Conservation (phyloP, 192 early-diverging fungal species). For the Backusella australiensis region DNA sequence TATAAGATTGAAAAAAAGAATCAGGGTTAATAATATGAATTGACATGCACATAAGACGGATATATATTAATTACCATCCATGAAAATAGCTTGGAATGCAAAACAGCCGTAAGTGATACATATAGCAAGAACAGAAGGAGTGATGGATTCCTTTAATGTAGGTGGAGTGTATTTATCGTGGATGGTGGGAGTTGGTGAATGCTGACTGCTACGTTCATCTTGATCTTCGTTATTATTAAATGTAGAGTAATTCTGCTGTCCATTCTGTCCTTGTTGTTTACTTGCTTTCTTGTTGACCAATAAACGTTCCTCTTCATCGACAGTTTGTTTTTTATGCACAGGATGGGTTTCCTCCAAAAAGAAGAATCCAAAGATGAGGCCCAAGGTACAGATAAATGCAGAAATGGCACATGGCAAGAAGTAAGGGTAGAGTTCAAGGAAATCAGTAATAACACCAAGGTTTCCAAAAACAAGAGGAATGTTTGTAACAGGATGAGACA, state of each 20-base stretch:
- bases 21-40: background rate
- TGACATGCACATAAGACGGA: background rate
- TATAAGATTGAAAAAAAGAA: background rate
- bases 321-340: background rate
- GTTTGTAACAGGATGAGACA: conserved; percentile 60
- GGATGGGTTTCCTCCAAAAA: conserved; percentile 53
- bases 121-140: conserved; percentile 18
- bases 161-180: conserved; percentile 9
- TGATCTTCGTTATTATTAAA: background rate
- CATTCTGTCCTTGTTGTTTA: background rate
- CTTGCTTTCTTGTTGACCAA: background rate
- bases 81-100: conserved; percentile 23
- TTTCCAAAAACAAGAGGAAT: conserved; percentile 52
- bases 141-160: conserved; percentile 21
- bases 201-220: background rate
- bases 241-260: conserved; percentile 8
- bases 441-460: conserved; percentile 18
- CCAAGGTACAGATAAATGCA: conserved; percentile 50
- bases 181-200: conserved; percentile 14
- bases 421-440: conserved; percentile 63
- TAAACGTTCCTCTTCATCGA: conserved; percentile 1
- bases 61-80: conserved; percentile 18
- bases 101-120: conserved; percentile 17
- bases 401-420: conserved; percentile 68
- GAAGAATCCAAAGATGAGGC: conserved; percentile 50